Conservation (phyloP, 208 protist genomes). For the Crithidia fasciculata region DNA sequence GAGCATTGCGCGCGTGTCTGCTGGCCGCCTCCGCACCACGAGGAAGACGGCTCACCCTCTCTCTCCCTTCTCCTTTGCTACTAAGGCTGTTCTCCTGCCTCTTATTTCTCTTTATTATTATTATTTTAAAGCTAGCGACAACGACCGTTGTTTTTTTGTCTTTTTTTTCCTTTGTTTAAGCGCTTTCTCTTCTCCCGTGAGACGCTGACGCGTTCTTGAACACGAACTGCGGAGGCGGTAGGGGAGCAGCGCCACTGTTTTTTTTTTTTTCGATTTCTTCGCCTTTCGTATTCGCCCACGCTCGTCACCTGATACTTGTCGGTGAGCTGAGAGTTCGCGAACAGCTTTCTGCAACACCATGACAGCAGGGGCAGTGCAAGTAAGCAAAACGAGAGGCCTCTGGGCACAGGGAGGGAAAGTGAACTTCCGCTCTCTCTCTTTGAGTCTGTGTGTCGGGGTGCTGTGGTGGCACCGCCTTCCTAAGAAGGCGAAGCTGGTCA, state of each 20-base stretch:
- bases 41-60: neutral
- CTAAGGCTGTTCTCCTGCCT: neutral
- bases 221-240: neutral
- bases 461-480: neutral
- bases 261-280: neutral
- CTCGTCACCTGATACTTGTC: neutral
- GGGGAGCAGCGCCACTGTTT: neutral
- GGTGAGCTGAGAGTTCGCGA: too few relatives aligned
- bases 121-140: neutral
- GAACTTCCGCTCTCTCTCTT: too few relatives aligned
- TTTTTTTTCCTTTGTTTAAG: constrained; percentile 5
- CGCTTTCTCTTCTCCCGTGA: neutral
- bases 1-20: too few relatives aligned
- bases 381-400: too few relatives aligned
- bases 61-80: neutral
- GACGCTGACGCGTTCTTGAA: neutral
- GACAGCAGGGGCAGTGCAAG: too few relatives aligned
- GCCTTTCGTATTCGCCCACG: neutral
- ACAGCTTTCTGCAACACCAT: too few relatives aligned
- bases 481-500: neutral
- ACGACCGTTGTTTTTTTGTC: constrained; percentile 1
- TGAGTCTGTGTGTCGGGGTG: too few relatives aligned
- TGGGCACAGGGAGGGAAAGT: too few relatives aligned
- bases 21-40: too few relatives aligned
- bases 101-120: neutral